Percentiles rank a stretch among this genome's conserved stretches.
These are phyloP conservation scores for Penicillium samsonianum DNA, from an alignment of 495 filamentous ascomycete species.

Conservation along the genomic window DNA sequence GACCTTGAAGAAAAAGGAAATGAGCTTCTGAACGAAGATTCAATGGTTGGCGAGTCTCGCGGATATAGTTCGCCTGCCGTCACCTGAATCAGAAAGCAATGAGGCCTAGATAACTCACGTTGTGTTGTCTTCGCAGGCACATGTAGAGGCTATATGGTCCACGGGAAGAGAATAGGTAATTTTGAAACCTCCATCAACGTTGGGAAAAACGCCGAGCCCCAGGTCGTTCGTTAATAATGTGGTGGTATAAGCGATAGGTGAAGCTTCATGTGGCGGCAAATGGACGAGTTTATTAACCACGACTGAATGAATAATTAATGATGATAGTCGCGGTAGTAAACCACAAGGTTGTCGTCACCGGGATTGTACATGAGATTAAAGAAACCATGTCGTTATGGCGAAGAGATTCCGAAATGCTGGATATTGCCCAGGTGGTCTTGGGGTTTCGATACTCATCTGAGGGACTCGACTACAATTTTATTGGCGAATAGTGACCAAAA, in stretches of 20 bases:
- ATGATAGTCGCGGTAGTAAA: neutral
- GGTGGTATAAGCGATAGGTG: neutral
- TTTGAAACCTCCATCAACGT: too few relatives aligned
- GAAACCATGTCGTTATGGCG: neutral
- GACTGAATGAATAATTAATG: neutral
- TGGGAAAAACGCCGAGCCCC: neutral
- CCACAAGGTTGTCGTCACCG: neutral
- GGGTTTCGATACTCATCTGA: neutral
- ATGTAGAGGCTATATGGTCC: too few relatives aligned
- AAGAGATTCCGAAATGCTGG: neutral
- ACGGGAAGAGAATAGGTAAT: neutral
- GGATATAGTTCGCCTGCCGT: neutral
- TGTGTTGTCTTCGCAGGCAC: neutral
- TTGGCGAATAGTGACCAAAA: neutral
- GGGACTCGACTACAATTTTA: neutral
- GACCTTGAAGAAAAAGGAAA: neutral
- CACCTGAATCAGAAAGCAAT: neutral
- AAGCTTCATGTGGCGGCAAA: neutral
- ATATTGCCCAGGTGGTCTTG: neutral
- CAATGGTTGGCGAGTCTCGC: neutral
- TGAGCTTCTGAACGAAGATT: neutral
- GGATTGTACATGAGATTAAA: neutral
- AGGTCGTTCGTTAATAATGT: neutral
- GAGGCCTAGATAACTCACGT: neutral
- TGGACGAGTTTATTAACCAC: neutral